Evolutionary conservation across 331 rosid genomes (phyloP), one percentile per base, ranked within the genome.

Genomic region (Telfairia occidentalis): DNA sequence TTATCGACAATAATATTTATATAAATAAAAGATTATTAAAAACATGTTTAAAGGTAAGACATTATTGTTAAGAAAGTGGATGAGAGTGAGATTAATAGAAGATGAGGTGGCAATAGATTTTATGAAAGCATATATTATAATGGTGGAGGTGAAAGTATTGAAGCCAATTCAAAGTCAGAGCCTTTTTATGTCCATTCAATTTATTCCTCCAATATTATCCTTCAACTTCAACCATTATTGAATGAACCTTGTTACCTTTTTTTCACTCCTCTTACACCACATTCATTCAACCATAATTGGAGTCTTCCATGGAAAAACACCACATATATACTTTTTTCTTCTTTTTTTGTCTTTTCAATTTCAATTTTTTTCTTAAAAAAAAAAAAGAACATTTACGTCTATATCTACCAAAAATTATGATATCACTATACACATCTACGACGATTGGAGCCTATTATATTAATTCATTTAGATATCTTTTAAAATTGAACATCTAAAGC

Each of bases 121-220:
- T 61, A 61, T 16, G 38, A 18, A 5, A 61, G 69, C 69, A 61
- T 32, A 61, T 18, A 61, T 61, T 61, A 61, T 32, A 61, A 7
- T 61, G 69, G 69, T 32, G 69, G 69, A 61, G 24, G 7, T 61
- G 69, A 61, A 60, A 32, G 69, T 61, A 30, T 16, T 61, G 43
- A 30, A 60, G 67, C 12, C 67, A 16, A 60, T 60, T 29, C 23
- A 60, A 60, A 30, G 42, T 7, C 30, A 60, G 67, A 32, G 26
- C 69, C 24, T 1, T 61, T 61, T 9, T 16, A 9, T 59, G 66
- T 59, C 46, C 26, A 34, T 63, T 34, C 45, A 63, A 32, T 32
- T 63, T 29, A 59, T 63, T 63, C 70, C 13, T 0, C 37, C 43
- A 2, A 32, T 32, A 32, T 38, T 1, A 59, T 59, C 66, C 66